phyloP scores from a whole-genome alignment of 2,329 filamentous ascomycete species.

The Aspergillus puulaauensis region DNA sequence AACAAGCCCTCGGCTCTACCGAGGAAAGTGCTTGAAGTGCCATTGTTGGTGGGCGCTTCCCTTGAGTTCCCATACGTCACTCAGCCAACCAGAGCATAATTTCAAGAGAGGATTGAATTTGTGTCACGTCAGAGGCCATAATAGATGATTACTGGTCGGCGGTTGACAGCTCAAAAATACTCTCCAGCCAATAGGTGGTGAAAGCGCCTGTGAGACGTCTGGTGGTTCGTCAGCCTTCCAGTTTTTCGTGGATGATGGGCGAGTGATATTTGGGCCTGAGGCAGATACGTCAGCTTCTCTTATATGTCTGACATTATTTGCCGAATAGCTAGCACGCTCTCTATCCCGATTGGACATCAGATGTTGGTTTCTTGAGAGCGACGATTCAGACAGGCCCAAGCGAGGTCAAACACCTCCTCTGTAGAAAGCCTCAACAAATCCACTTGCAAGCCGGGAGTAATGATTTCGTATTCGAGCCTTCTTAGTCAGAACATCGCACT shows the following conservation, averaged over 20 bases:
- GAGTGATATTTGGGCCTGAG: background rate
- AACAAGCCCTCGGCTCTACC: background rate
- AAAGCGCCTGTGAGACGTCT: background rate
- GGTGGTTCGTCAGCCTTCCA: background rate
- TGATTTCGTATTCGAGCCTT: background rate
- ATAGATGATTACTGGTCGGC: background rate
- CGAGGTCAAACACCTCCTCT: too few species aligned
- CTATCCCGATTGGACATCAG: background rate
- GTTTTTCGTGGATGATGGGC: background rate
- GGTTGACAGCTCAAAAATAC: background rate
- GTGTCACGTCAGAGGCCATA: background rate
- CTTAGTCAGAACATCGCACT: background rate
- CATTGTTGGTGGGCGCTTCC: slow-evolving; percentile 3
- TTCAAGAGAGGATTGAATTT: background rate
- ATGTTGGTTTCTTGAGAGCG: too few species aligned
- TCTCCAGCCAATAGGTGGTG: background rate
- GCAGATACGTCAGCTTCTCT: background rate
- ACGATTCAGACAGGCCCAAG: background rate
- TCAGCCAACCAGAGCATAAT: background rate
- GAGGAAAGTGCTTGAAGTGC: background rate
- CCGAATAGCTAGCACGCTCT: background rate
- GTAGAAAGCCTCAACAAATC: too few species aligned
- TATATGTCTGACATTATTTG: background rate
- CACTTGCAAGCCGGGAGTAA: background rate
- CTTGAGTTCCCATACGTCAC: background rate